A percentile compares a stretch with the other conserved stretches of the same genome.
Conservation (phyloP, 106 monocot species). For the Chionographis japonica region DNA sequence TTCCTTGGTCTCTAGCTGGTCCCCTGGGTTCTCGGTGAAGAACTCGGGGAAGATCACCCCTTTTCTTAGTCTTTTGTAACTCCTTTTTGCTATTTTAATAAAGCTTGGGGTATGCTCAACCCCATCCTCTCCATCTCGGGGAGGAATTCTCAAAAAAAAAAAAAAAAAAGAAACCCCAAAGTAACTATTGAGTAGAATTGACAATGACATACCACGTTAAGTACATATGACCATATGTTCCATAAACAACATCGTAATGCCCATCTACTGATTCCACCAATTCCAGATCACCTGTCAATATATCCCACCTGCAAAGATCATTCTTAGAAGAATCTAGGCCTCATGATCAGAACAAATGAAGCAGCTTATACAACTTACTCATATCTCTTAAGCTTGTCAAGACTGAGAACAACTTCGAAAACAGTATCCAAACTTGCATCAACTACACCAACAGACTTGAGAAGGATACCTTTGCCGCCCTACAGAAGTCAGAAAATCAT, state of each 20-base stretch:
- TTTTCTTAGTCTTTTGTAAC: too few species aligned
- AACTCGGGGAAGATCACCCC: too few species aligned
- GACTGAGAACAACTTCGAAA: constrained; percentile 71
- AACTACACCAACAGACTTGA: constrained; percentile 88
- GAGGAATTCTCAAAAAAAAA: too few species aligned
- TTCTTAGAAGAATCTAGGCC: constrained; percentile 12
- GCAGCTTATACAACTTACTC: constrained; percentile 58
- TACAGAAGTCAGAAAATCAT: constrained; percentile 14
- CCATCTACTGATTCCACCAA: constrained; percentile 70
- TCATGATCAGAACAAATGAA: neutral
- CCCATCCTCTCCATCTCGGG: too few species aligned
- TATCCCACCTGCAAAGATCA: constrained; percentile 80
- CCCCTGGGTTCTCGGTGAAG: too few species aligned
- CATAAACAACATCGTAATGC: constrained; percentile 89
- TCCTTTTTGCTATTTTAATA: too few species aligned
- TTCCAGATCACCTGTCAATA: constrained; percentile 75
- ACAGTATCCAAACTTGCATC: constrained; percentile 76
- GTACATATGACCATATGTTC: constrained; percentile 71
- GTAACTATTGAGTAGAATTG: too few species aligned
- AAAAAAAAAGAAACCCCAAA: too few species aligned
- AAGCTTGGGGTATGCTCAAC: too few species aligned
- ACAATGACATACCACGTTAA: constrained; percentile 41
- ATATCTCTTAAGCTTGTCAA: constrained; percentile 68
- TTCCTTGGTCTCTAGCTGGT: too few species aligned
- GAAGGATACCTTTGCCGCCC: constrained; percentile 50